Evolutionary conservation across 495 filamentous ascomycete species (phyloP).

Genomic region (Parmelia sp.): DNA sequence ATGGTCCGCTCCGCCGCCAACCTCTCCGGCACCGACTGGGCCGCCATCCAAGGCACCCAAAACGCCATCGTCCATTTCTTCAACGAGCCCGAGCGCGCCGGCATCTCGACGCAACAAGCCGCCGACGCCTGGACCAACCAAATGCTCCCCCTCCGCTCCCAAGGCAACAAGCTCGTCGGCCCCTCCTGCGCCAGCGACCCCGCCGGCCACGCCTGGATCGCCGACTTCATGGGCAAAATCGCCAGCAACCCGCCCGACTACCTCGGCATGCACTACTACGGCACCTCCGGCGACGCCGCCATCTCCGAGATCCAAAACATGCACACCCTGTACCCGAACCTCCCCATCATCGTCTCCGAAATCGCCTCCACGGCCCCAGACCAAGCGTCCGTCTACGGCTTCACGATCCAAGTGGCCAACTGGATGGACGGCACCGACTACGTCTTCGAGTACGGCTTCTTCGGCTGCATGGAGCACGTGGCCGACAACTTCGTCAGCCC

Average conservation of each 20-base stretch:
- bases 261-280: slow-evolving; percentile 45
- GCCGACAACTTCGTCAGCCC: slow-evolving; percentile 44
- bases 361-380: slow-evolving; percentile 41
- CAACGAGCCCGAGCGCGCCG: slow-evolving; percentile 43
- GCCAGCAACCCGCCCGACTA: slow-evolving; percentile 35
- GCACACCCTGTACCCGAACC: slow-evolving; percentile 35
- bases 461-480: slow-evolving; percentile 39
- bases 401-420: slow-evolving; percentile 40
- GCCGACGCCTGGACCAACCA: slow-evolving; percentile 37
- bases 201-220: slow-evolving; percentile 37
- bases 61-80: slow-evolving; percentile 38
- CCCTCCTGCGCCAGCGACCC: slow-evolving; percentile 35
- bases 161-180: slow-evolving; percentile 38
- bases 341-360: slow-evolving; percentile 37
- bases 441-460: slow-evolving; percentile 42
- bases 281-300: slow-evolving; percentile 26
- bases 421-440: slow-evolving; percentile 40
- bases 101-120: slow-evolving; percentile 37
- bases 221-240: slow-evolving; percentile 39
- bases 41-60: slow-evolving; percentile 27
- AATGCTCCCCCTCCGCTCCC: slow-evolving; percentile 36
- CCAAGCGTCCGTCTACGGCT: slow-evolving; percentile 32
- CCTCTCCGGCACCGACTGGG: slow-evolving; percentile 38
- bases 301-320: slow-evolving; percentile 34
- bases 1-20: slow-evolving; percentile 37